Percentiles rank a stretch among this genome's conserved stretches.
These are phyloP conservation scores for Rhexocercosporidium sp. DNA, from an alignment of 2,329 filamentous ascomycete genomes.

Conservation along the genomic window DNA sequence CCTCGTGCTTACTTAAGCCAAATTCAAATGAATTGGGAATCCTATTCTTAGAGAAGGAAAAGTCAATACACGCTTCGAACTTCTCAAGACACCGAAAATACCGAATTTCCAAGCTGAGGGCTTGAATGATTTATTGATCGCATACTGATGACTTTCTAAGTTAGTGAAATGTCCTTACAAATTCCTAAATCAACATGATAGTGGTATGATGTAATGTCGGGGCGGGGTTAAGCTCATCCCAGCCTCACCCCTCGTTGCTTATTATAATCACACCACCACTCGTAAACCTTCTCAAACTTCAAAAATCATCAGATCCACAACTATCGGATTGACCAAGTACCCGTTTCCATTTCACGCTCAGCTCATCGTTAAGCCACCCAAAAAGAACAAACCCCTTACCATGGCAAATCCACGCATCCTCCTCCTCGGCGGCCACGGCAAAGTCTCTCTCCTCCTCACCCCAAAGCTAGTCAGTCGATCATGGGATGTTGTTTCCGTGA, in stretches of 20 bases:
- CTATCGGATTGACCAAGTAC: too few relatives aligned
- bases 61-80: too few relatives aligned
- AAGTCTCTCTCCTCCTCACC: constrained; percentile 75
- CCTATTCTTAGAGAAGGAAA: too few relatives aligned
- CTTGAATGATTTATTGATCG: too few relatives aligned
- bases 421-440: constrained; percentile 81
- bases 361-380: background rate
- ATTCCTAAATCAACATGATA: too few relatives aligned
- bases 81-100: background rate
- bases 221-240: background rate
- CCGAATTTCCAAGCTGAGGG: background rate
- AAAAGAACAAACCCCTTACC: background rate
- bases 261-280: background rate
- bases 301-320: too few relatives aligned
- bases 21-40: too few relatives aligned
- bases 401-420: constrained; percentile 31
- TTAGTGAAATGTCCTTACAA: too few relatives aligned
- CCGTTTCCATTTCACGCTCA: background rate
- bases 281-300: background rate
- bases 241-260: background rate
- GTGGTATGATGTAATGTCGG: background rate
- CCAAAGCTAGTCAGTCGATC: constrained; percentile 74
- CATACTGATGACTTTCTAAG: too few relatives aligned
- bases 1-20: too few relatives aligned
- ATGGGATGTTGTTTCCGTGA: constrained; percentile 80